These are phyloP conservation scores for Candida berthetii DNA, from an alignment of 805 yeast species.

Conservation along the genomic window DNA sequence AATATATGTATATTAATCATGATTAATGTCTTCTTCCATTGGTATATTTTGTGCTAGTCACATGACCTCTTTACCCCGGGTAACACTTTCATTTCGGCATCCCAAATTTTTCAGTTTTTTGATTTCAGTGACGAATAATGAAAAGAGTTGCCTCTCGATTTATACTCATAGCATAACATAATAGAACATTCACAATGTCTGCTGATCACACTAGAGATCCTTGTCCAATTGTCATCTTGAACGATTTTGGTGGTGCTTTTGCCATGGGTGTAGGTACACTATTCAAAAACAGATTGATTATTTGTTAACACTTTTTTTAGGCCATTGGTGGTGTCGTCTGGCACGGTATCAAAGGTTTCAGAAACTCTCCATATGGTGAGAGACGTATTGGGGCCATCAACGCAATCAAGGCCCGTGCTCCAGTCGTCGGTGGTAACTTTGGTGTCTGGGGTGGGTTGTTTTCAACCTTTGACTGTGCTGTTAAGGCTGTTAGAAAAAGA, in stretches of 20 bases:
- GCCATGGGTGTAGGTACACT: conserved; percentile 80
- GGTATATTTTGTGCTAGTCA: no score
- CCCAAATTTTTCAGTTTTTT: no score
- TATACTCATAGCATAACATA: no score
- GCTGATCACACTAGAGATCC: conserved; percentile 99
- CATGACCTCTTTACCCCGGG: no score
- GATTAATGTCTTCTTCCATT: no score
- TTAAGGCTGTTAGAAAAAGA: conserved; percentile 92
- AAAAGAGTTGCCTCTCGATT: no score
- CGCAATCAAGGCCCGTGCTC: conserved; percentile 94
- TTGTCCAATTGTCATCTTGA: conserved; percentile 92
- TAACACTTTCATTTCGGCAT: no score
- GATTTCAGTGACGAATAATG: no score
- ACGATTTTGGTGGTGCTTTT: conserved; percentile 98
- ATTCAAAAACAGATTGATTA: no score
- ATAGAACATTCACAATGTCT: conserved; percentile 42
- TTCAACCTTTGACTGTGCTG: conserved; percentile 92
- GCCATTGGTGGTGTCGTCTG: conserved; percentile 94
- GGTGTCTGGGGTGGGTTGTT: conserved; percentile 99
- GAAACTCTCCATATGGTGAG: conserved; percentile 97
- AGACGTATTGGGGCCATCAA: conserved; percentile 83
- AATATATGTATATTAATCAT: no score
- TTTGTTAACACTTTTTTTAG: no score
- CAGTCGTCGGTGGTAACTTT: conserved; percentile 97
- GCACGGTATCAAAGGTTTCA: conserved; percentile 98